Conservation (phyloP, 768 basidiomycete species). For the Phylloporus scabripes region DNA sequence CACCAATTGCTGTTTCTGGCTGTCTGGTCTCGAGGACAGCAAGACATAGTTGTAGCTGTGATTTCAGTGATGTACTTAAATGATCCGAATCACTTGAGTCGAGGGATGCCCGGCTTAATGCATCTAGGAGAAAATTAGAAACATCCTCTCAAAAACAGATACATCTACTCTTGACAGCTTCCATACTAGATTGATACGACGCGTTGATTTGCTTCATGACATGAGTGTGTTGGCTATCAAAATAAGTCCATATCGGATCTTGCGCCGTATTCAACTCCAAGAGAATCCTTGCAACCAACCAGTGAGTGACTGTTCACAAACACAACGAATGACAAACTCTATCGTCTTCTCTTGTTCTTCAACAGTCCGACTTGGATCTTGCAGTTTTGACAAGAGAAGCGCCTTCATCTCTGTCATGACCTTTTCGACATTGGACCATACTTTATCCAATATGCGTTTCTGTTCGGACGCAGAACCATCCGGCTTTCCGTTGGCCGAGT, state of each 20-base stretch:
- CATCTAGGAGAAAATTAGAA: conserved; percentile 32
- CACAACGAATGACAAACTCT: conserved; percentile 52
- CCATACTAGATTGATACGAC: conserved; percentile 48
- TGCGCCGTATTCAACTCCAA: conserved; percentile 81
- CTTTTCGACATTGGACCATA: conserved; percentile 92
- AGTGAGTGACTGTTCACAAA: conserved; percentile 3
- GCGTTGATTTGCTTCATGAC: conserved; percentile 75
- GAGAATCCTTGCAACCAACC: conserved; percentile 55
- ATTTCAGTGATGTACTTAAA: conserved; percentile 41
- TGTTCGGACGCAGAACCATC: conserved; percentile 65
- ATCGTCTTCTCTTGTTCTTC: conserved; percentile 98
- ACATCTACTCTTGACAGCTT: conserved; percentile 43
- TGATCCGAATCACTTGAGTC: conserved; percentile 34
- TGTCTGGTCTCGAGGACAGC: conserved; percentile 58
- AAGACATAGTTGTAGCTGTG: conserved; percentile 58
- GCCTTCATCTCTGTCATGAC: conserved; percentile 90
- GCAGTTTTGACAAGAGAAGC: conserved; percentile 69
- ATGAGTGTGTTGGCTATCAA: conserved; percentile 87
- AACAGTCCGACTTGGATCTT: conserved; percentile 70
- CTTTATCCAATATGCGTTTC: conserved; percentile 89
- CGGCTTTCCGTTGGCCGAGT: conserved; percentile 50
- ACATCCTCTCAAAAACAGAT: conserved; percentile 2
- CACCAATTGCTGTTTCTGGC: conserved; percentile 57
- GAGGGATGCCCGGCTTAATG: conserved; percentile 38
- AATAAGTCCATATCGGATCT: conserved; percentile 93